Conservation (phyloP, 2,329 filamentous ascomycete genomes). For the Leptographium radiaticola region DNA sequence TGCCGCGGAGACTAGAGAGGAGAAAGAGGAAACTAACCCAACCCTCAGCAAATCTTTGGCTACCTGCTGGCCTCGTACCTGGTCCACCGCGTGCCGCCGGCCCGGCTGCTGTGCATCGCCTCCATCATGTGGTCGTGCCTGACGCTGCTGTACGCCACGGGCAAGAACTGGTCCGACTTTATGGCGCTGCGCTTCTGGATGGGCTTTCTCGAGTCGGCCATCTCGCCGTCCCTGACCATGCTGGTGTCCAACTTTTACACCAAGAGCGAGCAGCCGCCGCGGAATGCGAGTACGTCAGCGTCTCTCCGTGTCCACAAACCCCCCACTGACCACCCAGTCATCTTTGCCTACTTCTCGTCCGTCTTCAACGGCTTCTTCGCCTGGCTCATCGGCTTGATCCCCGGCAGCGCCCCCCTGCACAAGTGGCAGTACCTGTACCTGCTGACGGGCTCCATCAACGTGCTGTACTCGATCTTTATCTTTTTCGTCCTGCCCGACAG, state of each 20-base stretch:
- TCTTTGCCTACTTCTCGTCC: conserved; percentile 15
- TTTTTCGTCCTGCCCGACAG: conserved; percentile 43
- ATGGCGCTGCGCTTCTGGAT: conserved; percentile 19
- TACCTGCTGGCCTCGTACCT: conserved; percentile 12
- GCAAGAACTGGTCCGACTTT: conserved; percentile 17
- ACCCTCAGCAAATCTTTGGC: background rate
- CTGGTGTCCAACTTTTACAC: conserved; percentile 20
- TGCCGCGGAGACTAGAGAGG: background rate
- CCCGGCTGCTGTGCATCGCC: conserved; percentile 14
- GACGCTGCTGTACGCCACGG: conserved; percentile 16
- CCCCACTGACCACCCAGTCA: conserved; percentile 8
- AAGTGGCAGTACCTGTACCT: conserved; percentile 56
- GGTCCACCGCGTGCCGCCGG: conserved; percentile 16
- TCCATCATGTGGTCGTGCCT: conserved; percentile 18
- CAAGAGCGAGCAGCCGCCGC: conserved; percentile 5
- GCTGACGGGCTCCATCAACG: conserved; percentile 45
- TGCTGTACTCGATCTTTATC: conserved; percentile 45
- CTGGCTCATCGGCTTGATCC: conserved; percentile 48
- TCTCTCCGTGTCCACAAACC: no score
- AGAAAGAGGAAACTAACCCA: no score
- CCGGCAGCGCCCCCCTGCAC: conserved; percentile 34
- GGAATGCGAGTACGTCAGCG: conserved; percentile 1
- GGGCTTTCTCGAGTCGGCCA: conserved; percentile 18
- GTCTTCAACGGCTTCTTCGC: conserved; percentile 16
- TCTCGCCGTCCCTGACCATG: conserved; percentile 18